Conservation (phyloP, 805 yeast species). For the Nakazawaea pomicola region DNA sequence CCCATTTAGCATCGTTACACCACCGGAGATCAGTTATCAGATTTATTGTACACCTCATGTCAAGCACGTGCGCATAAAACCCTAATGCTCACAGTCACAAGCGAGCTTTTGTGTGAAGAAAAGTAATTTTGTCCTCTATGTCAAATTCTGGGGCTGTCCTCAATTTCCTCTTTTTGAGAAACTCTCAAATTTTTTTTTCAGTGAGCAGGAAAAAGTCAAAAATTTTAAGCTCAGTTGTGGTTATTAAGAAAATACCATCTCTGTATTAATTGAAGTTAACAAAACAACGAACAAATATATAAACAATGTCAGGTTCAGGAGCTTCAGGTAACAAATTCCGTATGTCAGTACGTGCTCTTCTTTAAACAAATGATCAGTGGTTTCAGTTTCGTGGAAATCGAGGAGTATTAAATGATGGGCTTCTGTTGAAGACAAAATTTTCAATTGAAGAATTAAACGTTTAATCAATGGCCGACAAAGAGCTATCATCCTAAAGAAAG, state of each 20-base stretch:
- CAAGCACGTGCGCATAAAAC: too few relatives aligned
- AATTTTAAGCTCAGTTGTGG: background rate
- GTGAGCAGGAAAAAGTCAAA: conserved; percentile 4
- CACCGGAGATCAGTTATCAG: too few relatives aligned
- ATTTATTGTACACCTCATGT: too few relatives aligned
- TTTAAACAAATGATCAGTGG: background rate
- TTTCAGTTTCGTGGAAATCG: background rate
- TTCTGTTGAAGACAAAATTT: too few relatives aligned
- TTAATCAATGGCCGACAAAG: too few relatives aligned
- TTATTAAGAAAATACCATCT: background rate
- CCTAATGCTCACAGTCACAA: too few relatives aligned
- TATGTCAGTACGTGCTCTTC: conserved; percentile 80
- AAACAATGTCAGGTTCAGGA: conserved; percentile 83
- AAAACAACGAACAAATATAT: conserved; percentile 19
- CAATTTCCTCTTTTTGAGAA: background rate
- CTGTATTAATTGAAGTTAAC: conserved; percentile 3
- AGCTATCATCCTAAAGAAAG: too few relatives aligned
- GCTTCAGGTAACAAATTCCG: conserved; percentile 99
- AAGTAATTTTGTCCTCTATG: background rate
- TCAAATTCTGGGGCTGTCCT: background rate
- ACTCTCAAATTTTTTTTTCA: background rate
- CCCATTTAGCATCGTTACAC: too few relatives aligned
- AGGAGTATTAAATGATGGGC: too few relatives aligned
- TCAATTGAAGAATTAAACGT: too few relatives aligned
- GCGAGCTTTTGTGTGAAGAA: too few relatives aligned